Evolutionary conservation across 768 basidiomycete genomes (phyloP).

Genomic region (Leucocoprinus birnbaumii): DNA sequence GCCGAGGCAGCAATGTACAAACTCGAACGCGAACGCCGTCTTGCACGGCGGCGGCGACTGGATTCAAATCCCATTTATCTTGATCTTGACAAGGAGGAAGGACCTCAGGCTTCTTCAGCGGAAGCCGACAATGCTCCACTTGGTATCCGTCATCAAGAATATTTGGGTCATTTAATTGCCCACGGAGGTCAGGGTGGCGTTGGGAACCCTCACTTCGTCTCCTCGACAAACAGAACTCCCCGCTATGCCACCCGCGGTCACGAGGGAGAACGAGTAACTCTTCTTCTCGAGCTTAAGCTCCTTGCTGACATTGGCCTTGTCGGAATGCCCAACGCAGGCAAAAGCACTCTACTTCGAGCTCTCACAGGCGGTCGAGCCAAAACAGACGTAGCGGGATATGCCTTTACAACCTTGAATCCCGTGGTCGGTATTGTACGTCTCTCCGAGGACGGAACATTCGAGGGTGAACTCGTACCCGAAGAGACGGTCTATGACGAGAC

Average conservation of each 20-base stretch:
- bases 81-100: constrained; percentile 58
- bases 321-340: constrained; percentile 93
- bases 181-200: constrained; percentile 78
- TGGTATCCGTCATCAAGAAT: constrained; percentile 50
- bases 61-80: constrained; percentile 44
- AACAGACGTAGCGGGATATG: constrained; percentile 85
- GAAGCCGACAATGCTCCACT: constrained; percentile 53
- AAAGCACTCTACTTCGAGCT: constrained; percentile 88
- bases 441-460: constrained; percentile 73
- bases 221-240: constrained; percentile 69
- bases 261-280: constrained; percentile 71
- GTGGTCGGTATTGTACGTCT: constrained; percentile 89
- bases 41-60: constrained; percentile 39
- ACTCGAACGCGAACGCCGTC: constrained; percentile 59
- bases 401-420: constrained; percentile 95
- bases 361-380: constrained; percentile 83
- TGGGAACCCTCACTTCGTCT: constrained; percentile 86
- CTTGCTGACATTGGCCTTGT: constrained; percentile 95
- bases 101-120: constrained; percentile 24
- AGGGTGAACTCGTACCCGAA: constrained; percentile 50
- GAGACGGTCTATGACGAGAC: constrained; percentile 65
- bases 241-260: constrained; percentile 83
- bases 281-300: constrained; percentile 91
- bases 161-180: constrained; percentile 64
- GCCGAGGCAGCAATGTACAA: constrained; percentile 61